phyloP scores from a whole-genome alignment of 192 early-diverging fungal species.

The Coemansia umbellata region DNA sequence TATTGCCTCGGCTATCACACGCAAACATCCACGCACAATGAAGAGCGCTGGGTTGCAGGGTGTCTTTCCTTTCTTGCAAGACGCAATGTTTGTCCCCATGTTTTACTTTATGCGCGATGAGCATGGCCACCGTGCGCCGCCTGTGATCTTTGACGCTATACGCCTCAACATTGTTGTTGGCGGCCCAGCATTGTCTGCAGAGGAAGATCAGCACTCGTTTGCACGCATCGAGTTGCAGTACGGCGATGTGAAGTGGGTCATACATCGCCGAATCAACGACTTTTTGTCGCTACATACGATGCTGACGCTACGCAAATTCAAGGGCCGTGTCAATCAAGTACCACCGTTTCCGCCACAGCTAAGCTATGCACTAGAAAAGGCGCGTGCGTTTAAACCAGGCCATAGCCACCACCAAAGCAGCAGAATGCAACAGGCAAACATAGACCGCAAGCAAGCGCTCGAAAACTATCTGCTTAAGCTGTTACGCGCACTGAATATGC shows the following conservation, averaged over 20 bases:
- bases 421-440: constrained; percentile 38
- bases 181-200: not conserved
- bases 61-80: constrained; percentile 51
- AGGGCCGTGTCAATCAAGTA: constrained; percentile 45
- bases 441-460: constrained; percentile 56
- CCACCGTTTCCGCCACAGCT: constrained; percentile 48
- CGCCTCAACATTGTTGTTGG: constrained; percentile 26
- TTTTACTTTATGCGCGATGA: constrained; percentile 53
- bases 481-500: constrained; percentile 57
- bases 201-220: constrained; percentile 51
- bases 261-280: constrained; percentile 59
- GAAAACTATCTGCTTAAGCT: constrained; percentile 60
- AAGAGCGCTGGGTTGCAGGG: constrained; percentile 30
- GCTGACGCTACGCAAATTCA: constrained; percentile 51
- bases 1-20: constrained; percentile 45
- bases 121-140: constrained; percentile 46
- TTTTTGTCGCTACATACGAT: constrained; percentile 64
- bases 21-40: constrained; percentile 33
- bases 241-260: constrained; percentile 76
- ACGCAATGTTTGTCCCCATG: constrained; percentile 53
- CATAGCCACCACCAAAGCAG: constrained; percentile 13
- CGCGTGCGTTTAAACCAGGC: constrained; percentile 29
- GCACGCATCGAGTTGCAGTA: constrained; percentile 74
- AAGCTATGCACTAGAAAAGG: constrained; percentile 38
- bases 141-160: constrained; percentile 53